phyloP scores from a whole-genome alignment of 176 grass and related monocot species.

The Calamus simplicifolius region DNA sequence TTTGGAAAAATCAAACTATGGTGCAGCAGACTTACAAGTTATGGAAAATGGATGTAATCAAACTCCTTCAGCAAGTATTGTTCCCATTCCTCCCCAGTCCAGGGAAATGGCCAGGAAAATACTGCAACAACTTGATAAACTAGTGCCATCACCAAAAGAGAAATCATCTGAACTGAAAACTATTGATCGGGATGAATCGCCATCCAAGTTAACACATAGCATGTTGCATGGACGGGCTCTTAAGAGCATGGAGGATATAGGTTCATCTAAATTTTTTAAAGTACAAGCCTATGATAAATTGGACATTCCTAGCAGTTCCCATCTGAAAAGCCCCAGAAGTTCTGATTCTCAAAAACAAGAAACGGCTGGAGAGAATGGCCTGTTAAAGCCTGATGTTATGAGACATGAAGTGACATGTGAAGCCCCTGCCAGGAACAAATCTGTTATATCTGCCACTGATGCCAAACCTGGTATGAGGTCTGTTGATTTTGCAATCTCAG shows the following conservation, averaged over 20 bases:
- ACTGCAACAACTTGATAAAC: slow-evolving; percentile 48
- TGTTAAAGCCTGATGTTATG: slow-evolving; percentile 13
- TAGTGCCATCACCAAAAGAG: slow-evolving; percentile 34
- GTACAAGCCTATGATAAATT: slow-evolving; percentile 3
- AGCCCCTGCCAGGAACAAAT: no score
- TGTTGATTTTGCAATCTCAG: no score
- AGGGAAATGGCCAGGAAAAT: slow-evolving; percentile 48
- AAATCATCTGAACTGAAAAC: slow-evolving; percentile 16
- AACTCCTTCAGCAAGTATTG: slow-evolving; percentile 9
- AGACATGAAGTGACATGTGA: slow-evolving; percentile 12
- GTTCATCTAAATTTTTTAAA: slow-evolving; percentile 10
- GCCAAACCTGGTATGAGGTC: no score
- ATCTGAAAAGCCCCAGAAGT: slow-evolving; percentile 2
- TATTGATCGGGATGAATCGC: slow-evolving; percentile 9
- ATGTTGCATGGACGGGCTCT: slow-evolving; percentile 1
- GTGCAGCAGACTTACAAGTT: neutral
- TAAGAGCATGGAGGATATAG: slow-evolving; percentile 12
- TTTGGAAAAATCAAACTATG: slow-evolving; percentile 20
- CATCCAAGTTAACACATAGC: slow-evolving; percentile 1
- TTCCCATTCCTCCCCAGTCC: slow-evolving; percentile 34
- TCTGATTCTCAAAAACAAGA: slow-evolving; percentile 28
- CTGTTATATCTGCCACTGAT: no score
- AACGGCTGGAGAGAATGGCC: slow-evolving; percentile 9
- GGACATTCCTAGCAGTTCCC: neutral
- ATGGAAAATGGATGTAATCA: neutral